Evolutionary conservation across 2,329 filamentous ascomycete species (phyloP).

Genomic region (Parastagonospora nodorum): DNA sequence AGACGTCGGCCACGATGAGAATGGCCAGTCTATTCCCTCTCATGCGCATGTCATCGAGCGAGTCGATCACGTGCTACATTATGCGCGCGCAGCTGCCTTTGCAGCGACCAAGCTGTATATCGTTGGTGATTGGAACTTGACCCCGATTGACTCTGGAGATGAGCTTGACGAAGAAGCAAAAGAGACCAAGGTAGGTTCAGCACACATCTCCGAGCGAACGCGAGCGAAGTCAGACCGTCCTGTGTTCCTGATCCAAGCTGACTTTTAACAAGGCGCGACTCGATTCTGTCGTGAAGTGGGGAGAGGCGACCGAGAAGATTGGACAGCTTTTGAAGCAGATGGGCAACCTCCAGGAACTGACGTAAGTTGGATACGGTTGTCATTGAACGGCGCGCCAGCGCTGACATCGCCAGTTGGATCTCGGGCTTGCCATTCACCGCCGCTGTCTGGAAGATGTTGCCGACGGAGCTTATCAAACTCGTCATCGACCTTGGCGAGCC

Average conservation of each 20-base stretch:
- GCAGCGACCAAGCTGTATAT: conserved; percentile 31
- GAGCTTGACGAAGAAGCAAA: neutral
- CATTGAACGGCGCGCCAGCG: neutral
- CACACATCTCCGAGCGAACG: too few species aligned
- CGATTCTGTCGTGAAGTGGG: neutral
- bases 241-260: neutral
- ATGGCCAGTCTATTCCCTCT: conserved; percentile 12
- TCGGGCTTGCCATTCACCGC: conserved; percentile 32
- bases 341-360: conserved; percentile 29
- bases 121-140: conserved; percentile 27
- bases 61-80: conserved; percentile 8
- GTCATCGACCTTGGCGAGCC: conserved; percentile 34
- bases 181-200: neutral
- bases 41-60: conserved; percentile 9
- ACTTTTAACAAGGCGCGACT: neutral
- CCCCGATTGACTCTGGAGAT: neutral
- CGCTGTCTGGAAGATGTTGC: conserved; percentile 24
- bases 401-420: conserved; percentile 31
- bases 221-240: neutral
- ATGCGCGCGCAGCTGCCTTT: neutral
- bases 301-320: conserved; percentile 12
- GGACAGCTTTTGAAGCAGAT: conserved; percentile 25
- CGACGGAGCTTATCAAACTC: conserved; percentile 30
- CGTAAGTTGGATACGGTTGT: conserved; percentile 22
- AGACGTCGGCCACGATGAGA: conserved; percentile 18